Conservation (phyloP, 1,284 basidiomycete species). For the Apiotrichum gracile region DNA sequence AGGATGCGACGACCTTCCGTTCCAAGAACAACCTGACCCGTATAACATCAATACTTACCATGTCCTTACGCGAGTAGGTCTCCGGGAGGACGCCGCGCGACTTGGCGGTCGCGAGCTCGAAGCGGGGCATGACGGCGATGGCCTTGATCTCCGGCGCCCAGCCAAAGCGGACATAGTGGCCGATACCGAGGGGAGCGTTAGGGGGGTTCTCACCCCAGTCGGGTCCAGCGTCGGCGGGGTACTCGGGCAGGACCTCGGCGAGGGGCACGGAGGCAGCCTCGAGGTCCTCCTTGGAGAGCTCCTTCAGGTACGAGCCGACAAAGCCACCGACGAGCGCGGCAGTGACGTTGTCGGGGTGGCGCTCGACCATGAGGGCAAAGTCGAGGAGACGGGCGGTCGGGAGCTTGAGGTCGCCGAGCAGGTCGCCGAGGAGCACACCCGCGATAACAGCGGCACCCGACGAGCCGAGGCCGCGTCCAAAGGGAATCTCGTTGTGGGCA, state of each 20-base stretch:
- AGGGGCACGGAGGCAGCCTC: slow-evolving; percentile 84
- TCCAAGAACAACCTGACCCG: background rate
- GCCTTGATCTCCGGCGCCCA: slow-evolving; percentile 87
- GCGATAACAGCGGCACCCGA: slow-evolving; percentile 98
- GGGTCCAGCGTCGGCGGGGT: slow-evolving; percentile 83
- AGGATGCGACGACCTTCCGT: too few relatives aligned
- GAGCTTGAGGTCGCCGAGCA: slow-evolving; percentile 69
- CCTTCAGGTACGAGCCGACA: slow-evolving; percentile 92
- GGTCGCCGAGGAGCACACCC: slow-evolving; percentile 83
- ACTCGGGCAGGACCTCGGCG: slow-evolving; percentile 94
- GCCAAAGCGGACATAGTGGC: slow-evolving; percentile 86
- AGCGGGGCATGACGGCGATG: slow-evolving; percentile 89
- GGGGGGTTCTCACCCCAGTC: slow-evolving; percentile 88
- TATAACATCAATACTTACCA: slow-evolving; percentile 56
- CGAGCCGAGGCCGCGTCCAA: slow-evolving; percentile 92
- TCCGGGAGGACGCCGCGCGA: slow-evolving; percentile 82
- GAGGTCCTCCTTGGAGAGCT: slow-evolving; percentile 64
- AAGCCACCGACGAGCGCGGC: slow-evolving; percentile 96
- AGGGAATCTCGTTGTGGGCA: slow-evolving; percentile 90
- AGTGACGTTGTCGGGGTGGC: slow-evolving; percentile 98
- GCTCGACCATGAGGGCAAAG: slow-evolving; percentile 97
- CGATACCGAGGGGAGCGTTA: slow-evolving; percentile 80
- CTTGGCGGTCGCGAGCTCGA: slow-evolving; percentile 93
- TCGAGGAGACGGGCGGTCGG: slow-evolving; percentile 73
- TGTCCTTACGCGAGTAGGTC: slow-evolving; percentile 79